phyloP scores from a whole-genome alignment of 2,329 filamentous ascomycete species.

The Fusarium brachygibbosum region DNA sequence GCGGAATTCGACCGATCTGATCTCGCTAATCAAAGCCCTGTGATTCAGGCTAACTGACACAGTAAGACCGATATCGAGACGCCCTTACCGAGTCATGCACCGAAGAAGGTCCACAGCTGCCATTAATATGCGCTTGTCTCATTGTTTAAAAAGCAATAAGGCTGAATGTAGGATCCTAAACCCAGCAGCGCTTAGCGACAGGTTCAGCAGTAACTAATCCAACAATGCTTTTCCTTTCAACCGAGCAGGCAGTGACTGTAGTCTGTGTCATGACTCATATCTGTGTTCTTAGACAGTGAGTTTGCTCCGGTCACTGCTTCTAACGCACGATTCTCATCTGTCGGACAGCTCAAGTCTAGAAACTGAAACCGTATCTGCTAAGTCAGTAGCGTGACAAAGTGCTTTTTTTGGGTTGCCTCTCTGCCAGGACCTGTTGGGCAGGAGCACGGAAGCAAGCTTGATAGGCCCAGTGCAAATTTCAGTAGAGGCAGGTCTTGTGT shows the following conservation, averaged over 20 bases:
- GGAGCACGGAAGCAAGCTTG: too few species aligned
- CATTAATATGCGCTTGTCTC: neutral
- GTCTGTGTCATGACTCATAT: too few species aligned
- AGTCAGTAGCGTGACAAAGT: too few species aligned
- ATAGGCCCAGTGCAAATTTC: too few species aligned
- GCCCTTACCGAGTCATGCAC: neutral
- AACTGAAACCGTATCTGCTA: too few species aligned
- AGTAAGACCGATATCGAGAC: neutral
- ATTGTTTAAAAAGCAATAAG: neutral
- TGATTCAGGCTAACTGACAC: neutral
- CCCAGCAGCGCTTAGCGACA: neutral
- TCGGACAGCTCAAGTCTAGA: too few species aligned
- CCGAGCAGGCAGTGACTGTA: too few species aligned
- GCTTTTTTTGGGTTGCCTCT: too few species aligned
- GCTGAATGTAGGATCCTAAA: neutral
- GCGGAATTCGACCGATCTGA: neutral
- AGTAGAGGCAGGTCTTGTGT: too few species aligned
- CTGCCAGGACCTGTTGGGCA: too few species aligned
- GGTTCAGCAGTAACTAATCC: too few species aligned
- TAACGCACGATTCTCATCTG: too few species aligned
- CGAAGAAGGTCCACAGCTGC: neutral
- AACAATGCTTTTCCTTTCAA: neutral
- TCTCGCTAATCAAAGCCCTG: neutral
- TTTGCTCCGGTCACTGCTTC: neutral
- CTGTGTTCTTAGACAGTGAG: neutral